Evolutionary conservation across 2,329 filamentous ascomycete species (phyloP), one percentile per base, ranked within the genome.

Genomic region (Xylaria polymorpha): DNA sequence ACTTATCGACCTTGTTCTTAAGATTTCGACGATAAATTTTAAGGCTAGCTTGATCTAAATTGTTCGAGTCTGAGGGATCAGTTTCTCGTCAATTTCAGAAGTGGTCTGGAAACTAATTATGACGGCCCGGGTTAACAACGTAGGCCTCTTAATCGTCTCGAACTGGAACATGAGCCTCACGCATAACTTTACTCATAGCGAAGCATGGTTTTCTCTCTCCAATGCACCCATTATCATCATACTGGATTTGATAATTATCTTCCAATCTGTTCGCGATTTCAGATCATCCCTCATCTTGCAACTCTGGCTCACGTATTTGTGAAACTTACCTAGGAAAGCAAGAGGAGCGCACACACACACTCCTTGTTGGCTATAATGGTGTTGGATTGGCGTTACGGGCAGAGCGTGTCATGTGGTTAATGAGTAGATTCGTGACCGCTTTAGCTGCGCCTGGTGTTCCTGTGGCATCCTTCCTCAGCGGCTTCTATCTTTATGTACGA

Each of bases 111-210:
- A 53, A 67, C 35, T 56, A 53, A 67, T 29, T 56, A 69, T 29
- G 61, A 48, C 25, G 51, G 35, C 20, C 55, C 22, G 4, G 61
- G 22, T 22, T 67, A 72, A 61, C 25, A 53, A 20, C 39, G 63
- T 9, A 39, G 46, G 64, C 25, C 63, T 1, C 9, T 12, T 39
- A 71, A 71, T 39, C 69, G 69, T 43, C 53, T 25, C 9, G 68
- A 63, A 12, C 0, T 8, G 35, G 25, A 15, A 9, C 6, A 43
- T 35, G 35, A 5, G 12, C 22, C 25, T 25, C 20, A 15, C 6
- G 62, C 41, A 51, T 59, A 39, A 39, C 20, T 56, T 7, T 43
- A 2, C n/a, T 9, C 15, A 50, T n/a, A 3, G 18, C n/a, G 10
- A 35, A 44, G 25, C n/a, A 44, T 12, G 6, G 3, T 8, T 22